Percentiles rank a stretch among this genome's conserved stretches.
These are phyloP conservation scores for Curvularia sp. DNA, from an alignment of 2,329 filamentous ascomycete genomes.

Conservation along the genomic window DNA sequence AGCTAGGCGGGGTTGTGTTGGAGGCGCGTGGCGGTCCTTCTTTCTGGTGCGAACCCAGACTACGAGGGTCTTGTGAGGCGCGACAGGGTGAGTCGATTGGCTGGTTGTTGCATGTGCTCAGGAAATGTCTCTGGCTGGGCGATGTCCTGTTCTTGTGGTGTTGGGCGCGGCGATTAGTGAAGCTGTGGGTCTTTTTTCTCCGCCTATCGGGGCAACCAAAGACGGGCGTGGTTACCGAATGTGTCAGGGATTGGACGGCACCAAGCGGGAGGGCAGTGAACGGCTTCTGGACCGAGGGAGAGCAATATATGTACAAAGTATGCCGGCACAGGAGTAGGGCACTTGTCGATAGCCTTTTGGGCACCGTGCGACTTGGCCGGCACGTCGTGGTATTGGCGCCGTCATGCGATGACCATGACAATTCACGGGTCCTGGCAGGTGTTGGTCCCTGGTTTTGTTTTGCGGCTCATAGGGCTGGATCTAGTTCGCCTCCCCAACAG, in stretches of 20 bases:
- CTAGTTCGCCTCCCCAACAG: background rate
- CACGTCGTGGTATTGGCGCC: constrained; percentile 10
- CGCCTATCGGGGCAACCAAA: constrained; percentile 22
- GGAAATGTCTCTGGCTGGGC: constrained; percentile 28
- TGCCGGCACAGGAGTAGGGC: constrained; percentile 1
- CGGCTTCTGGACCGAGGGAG: constrained; percentile 2
- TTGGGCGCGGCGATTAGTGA: constrained; percentile 21
- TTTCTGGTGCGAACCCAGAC: constrained; percentile 16
- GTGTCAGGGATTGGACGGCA: constrained; percentile 23
- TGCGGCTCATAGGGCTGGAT: constrained; percentile 19
- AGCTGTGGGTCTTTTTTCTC: constrained; percentile 28
- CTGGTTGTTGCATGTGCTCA: constrained; percentile 30
- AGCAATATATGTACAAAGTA: constrained; percentile 8
- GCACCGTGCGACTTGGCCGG: constrained; percentile 7
- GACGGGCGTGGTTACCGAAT: constrained; percentile 28
- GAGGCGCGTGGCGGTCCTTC: constrained; percentile 29
- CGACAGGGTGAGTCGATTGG: constrained; percentile 25
- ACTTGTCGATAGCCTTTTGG: background rate
- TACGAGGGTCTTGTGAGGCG: constrained; percentile 22
- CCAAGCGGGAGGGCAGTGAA: constrained; percentile 16
- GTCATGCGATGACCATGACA: constrained; percentile 14
- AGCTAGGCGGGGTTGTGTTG: constrained; percentile 26
- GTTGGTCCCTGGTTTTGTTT: constrained; percentile 10
- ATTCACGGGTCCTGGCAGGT: constrained; percentile 16
- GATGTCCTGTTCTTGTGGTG: constrained; percentile 20